Percentiles rank a stretch among this genome's conserved stretches.
Conservation (phyloP, 805 yeast species). For the Myxozyma lipomycoides region DNA sequence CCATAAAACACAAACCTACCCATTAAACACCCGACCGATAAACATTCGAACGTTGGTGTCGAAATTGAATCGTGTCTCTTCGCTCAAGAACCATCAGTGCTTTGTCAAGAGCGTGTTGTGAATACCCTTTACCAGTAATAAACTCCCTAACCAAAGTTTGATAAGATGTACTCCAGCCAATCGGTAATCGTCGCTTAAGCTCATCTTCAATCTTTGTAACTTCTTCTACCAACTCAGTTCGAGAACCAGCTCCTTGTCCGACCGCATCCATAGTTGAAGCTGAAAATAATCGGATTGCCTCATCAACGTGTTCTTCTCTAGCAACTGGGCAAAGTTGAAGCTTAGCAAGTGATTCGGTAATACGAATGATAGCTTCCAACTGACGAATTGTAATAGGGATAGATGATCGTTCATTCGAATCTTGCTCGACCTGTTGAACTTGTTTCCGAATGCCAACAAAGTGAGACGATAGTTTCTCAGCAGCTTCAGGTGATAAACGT, state of each 20-base stretch:
- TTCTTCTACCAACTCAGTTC: constrained; percentile 52
- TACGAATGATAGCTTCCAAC: constrained; percentile 93
- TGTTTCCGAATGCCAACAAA: constrained; percentile 85
- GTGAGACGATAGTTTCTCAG: constrained; percentile 84
- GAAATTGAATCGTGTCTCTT: constrained; percentile 78
- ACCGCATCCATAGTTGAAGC: constrained; percentile 99
- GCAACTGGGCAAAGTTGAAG: constrained; percentile 79
- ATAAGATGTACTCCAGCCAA: constrained; percentile 93
- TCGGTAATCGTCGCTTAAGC: constrained; percentile 82
- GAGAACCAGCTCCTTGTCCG: constrained; percentile 52
- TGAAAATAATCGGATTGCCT: constrained; percentile 87
- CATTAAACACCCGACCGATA: constrained; percentile 66
- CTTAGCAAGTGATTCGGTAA: constrained; percentile 90
- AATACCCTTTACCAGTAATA: constrained; percentile 43
- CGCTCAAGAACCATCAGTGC: constrained; percentile 79
- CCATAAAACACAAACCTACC: neutral
- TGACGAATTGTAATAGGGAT: constrained; percentile 98
- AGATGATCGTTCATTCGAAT: constrained; percentile 82
- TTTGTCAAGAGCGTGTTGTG: constrained; percentile 71
- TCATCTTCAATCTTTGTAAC: constrained; percentile 78
- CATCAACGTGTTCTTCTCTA: constrained; percentile 84
- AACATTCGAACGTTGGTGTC: constrained; percentile 80
- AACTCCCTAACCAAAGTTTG: constrained; percentile 79
- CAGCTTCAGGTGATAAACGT: constrained; percentile 78
- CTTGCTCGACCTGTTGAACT: constrained; percentile 73